Evolutionary conservation across 768 basidiomycete genomes (phyloP), one percentile per base, ranked within the genome.

Genomic region (Gautieria morchelliformis): DNA sequence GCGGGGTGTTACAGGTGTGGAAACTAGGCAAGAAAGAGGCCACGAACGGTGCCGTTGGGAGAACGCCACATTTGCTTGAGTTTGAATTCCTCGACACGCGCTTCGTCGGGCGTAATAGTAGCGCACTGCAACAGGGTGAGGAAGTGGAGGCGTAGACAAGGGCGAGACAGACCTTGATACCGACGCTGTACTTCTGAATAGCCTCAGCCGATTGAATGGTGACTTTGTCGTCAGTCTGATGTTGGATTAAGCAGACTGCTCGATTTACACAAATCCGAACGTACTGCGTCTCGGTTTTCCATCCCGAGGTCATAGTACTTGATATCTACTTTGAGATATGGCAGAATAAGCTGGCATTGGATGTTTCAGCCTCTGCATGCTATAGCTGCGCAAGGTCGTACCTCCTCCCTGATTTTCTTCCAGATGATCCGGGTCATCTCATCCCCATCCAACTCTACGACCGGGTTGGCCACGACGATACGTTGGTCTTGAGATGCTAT

Each of bases 371-470:
- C 11, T 27, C 24, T 14, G 35, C 9, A 19, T 10, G 3, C 9
- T n/a, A 15, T 8, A 12, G 45, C 39, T 48, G 39, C 32, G 47
- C 19, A 14, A 45, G 42, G 52, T 72, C 80, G 59, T 57, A 92
- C 93, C 82, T 96, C 92, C 66, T 96, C 89, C 58, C 90, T 78
- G 67, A 94, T 93, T 78, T 93, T 93, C 82, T 93, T 93, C 93
- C 91, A 97, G 69, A 98, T 99, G 66, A 99, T 96, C 63, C 95
- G 79, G 35, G 95, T 99, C 95, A 98, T 98, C 74, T 99, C 95
- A 72, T 96, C 94, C 48, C 93, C 93, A 69, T 97, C 93, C 53
- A 97, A 81, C 74, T 96, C 93, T 49, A 96, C 93, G 47, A 96
- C 81, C 6, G 93, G 93, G 66, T 93, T 93, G 67, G 80, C 74